phyloP scores from a whole-genome alignment of 768 basidiomycete genomes.

The Porphyrellus cyaneotinctus region DNA sequence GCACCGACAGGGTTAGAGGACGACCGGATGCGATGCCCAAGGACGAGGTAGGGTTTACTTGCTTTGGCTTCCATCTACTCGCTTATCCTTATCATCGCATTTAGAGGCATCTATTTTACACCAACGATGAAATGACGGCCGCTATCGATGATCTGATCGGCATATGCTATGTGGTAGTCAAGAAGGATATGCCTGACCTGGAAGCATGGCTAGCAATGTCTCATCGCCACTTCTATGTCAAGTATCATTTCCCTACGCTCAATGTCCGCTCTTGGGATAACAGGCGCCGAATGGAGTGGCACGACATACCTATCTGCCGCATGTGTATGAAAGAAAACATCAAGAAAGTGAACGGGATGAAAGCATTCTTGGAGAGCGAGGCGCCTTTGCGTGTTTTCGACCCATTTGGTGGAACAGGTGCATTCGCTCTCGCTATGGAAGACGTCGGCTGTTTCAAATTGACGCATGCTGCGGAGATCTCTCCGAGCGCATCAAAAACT shows the following conservation, averaged over 20 bases:
- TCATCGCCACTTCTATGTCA: constrained; percentile 54
- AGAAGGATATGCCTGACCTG: constrained; percentile 30
- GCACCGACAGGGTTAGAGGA: constrained; percentile 37
- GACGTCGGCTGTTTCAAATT: constrained; percentile 52
- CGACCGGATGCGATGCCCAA: constrained; percentile 40
- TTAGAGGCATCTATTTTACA: constrained; percentile 62
- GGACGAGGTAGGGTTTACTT: constrained; percentile 49
- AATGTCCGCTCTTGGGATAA: constrained; percentile 37
- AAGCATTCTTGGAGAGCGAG: constrained; percentile 29
- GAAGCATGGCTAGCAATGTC: constrained; percentile 50
- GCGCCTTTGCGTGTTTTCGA: constrained; percentile 35
- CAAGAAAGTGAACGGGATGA: constrained; percentile 30
- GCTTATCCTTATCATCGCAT: background rate
- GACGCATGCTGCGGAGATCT: constrained; percentile 66
- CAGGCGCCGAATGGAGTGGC: constrained; percentile 27
- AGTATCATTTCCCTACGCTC: constrained; percentile 47
- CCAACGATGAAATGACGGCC: constrained; percentile 38
- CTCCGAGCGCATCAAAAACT: constrained; percentile 71
- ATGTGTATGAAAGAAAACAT: constrained; percentile 36
- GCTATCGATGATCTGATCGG: constrained; percentile 42
- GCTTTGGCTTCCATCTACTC: background rate
- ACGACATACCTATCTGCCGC: constrained; percentile 44
- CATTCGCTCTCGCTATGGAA: constrained; percentile 58
- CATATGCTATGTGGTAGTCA: constrained; percentile 46
- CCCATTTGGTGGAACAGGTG: constrained; percentile 48